phyloP scores from a whole-genome alignment of 176 grass and related monocot genomes.

The Chloris gayana region DNA sequence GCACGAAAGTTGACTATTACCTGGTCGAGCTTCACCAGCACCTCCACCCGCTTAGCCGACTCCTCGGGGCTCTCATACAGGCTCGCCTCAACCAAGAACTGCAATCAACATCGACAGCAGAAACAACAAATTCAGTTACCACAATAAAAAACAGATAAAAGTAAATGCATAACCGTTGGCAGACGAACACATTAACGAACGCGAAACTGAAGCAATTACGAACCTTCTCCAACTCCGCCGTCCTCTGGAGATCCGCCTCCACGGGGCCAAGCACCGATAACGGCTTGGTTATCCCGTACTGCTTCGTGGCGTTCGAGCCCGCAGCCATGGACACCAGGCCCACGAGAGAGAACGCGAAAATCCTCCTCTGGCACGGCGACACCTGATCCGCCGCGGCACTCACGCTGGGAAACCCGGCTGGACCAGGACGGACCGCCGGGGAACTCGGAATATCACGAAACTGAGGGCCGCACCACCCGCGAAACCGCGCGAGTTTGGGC shows the following conservation, averaged over 20 bases:
- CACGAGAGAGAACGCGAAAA: neutral
- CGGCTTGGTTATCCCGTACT: conserved; percentile 72
- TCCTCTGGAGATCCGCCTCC: conserved; percentile 65
- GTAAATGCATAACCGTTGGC: neutral
- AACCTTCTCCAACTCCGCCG: conserved; percentile 68
- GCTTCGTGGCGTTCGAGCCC: conserved; percentile 36
- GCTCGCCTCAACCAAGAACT: conserved; percentile 73
- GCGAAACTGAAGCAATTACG: neutral
- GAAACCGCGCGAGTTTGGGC: neutral
- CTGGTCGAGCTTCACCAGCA: conserved; percentile 76
- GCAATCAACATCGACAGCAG: neutral
- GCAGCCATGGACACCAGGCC: conserved; percentile 38
- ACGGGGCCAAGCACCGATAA: conserved; percentile 64
- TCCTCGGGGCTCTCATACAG: conserved; percentile 72
- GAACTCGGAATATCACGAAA: neutral
- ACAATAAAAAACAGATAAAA: neutral
- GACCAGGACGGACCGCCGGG: neutral
- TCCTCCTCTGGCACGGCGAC: neutral
- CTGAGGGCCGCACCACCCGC: neutral
- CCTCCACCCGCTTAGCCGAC: conserved; percentile 63
- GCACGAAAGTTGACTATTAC: conserved; percentile 23
- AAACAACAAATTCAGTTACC: neutral
- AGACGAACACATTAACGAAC: neutral
- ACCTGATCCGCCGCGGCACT: neutral
- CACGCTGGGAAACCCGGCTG: neutral